Conservation (phyloP, 306 rosid species). For the Hippophae rhamnoides region DNA sequence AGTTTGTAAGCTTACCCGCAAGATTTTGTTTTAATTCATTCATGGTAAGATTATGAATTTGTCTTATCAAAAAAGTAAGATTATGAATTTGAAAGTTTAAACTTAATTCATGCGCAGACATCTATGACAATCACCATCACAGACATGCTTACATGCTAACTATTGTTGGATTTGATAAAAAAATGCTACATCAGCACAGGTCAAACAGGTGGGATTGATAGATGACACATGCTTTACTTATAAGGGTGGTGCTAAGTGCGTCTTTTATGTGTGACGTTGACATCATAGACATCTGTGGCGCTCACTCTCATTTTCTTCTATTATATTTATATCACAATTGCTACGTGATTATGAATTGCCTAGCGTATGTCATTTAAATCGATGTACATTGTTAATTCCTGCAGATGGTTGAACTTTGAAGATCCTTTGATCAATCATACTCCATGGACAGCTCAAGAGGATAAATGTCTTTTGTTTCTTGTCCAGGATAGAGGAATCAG, state of each 20-base stretch:
- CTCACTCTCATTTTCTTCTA: slow-evolving; percentile 10
- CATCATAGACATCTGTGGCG: slow-evolving; percentile 51
- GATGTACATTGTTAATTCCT: slow-evolving; percentile 16
- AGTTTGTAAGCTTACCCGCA: background rate
- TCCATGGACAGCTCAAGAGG: slow-evolving; percentile 65
- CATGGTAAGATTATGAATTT: background rate
- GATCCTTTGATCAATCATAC: slow-evolving; percentile 74
- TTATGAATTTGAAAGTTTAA: background rate
- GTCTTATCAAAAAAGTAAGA: background rate
- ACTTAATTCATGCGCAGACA: slow-evolving; percentile 30
- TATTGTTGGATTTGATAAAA: slow-evolving; percentile 53
- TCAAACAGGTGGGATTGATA: slow-evolving; percentile 62
- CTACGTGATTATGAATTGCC: slow-evolving; percentile 9
- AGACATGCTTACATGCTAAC: slow-evolving; percentile 38
- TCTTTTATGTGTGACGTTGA: slow-evolving; percentile 44
- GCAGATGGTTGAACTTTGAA: slow-evolving; percentile 91
- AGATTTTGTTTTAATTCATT: background rate
- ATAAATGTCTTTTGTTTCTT: slow-evolving; percentile 49
- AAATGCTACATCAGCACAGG: slow-evolving; percentile 42
- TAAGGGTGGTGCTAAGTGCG: slow-evolving; percentile 39
- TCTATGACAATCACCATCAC: slow-evolving; percentile 62
- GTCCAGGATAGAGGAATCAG: slow-evolving; percentile 56
- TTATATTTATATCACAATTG: slow-evolving; percentile 3
- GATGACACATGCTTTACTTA: slow-evolving; percentile 33
- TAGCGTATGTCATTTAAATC: slow-evolving; percentile 11